A percentile compares a stretch with the other conserved stretches of the same genome.
phyloP scores from a whole-genome alignment of 2,329 filamentous ascomycete genomes.

The Periconia sp. region DNA sequence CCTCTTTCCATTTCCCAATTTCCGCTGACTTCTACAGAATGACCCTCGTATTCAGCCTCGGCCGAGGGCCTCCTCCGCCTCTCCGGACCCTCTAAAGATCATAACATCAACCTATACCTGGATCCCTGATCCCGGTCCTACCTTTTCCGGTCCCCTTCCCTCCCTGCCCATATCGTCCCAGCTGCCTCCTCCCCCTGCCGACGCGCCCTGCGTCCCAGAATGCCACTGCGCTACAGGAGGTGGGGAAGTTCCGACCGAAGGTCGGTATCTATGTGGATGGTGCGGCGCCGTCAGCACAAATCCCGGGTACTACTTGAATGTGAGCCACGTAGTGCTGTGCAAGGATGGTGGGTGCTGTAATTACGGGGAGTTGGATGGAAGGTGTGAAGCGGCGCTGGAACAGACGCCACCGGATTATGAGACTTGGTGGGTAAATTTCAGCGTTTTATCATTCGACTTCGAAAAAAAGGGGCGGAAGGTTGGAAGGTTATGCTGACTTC shows the following conservation, averaged over 20 bases:
- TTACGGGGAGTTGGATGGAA: background rate
- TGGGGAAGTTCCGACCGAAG: background rate
- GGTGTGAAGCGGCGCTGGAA: background rate
- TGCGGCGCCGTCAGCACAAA: background rate
- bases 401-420: background rate
- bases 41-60: too few species aligned
- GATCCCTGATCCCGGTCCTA: background rate
- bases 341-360: slow-evolving; percentile 5
- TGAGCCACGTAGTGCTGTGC: background rate
- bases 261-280: slow-evolving; percentile 6
- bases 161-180: background rate
- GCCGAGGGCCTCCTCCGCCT: too few species aligned
- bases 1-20: too few species aligned
- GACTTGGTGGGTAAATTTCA: background rate
- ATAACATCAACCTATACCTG: too few species aligned
- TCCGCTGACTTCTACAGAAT: too few species aligned
- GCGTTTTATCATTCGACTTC: background rate
- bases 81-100: too few species aligned
- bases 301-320: background rate
- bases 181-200: background rate
- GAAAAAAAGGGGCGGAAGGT: background rate
- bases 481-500: background rate
- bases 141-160: background rate
- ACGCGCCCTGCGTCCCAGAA: background rate
- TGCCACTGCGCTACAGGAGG: slow-evolving; percentile 4